Conservation (phyloP, 495 filamentous ascomycete genomes). For the Aspergillus panamensis region DNA sequence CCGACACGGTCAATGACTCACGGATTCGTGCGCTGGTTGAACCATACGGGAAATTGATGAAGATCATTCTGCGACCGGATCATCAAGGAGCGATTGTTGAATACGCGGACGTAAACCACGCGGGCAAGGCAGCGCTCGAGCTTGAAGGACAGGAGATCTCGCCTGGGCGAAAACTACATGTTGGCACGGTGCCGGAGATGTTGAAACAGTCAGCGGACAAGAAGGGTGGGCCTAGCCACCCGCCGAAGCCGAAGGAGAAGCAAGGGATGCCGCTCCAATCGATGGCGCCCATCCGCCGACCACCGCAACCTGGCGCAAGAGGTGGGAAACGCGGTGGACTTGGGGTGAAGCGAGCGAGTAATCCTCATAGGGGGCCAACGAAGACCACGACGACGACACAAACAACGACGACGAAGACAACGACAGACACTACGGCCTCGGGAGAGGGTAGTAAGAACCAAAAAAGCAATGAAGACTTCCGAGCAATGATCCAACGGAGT, state of each 20-base stretch:
- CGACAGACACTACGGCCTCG: constrained; percentile 19
- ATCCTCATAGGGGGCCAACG: constrained; percentile 26
- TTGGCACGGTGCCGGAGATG: constrained; percentile 68
- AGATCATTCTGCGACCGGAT: constrained; percentile 60
- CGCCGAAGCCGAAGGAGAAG: constrained; percentile 39
- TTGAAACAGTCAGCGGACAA: constrained; percentile 56
- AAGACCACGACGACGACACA: constrained; percentile 31
- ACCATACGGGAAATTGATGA: constrained; percentile 51
- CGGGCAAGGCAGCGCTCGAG: constrained; percentile 70
- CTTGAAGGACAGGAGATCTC: constrained; percentile 69
- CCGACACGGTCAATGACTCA: constrained; percentile 63
- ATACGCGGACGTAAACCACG: constrained; percentile 63
- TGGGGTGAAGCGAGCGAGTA: constrained; percentile 53
- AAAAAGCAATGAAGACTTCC: constrained; percentile 90
- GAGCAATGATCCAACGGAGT: constrained; percentile 60
- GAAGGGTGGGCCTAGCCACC: constrained; percentile 46
- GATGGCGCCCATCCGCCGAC: constrained; percentile 54
- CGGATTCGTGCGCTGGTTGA: constrained; percentile 60
- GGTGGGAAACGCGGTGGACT: constrained; percentile 51
- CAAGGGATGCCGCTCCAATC: constrained; percentile 42
- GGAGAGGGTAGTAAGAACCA: constrained; percentile 32
- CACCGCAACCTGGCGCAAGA: constrained; percentile 47
- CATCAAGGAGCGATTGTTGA: constrained; percentile 88
- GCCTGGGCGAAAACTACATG: constrained; percentile 59
- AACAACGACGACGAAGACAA: constrained; percentile 25